Conservation (phyloP, 345 rosid genomes). For the Citrus unshiu region DNA sequence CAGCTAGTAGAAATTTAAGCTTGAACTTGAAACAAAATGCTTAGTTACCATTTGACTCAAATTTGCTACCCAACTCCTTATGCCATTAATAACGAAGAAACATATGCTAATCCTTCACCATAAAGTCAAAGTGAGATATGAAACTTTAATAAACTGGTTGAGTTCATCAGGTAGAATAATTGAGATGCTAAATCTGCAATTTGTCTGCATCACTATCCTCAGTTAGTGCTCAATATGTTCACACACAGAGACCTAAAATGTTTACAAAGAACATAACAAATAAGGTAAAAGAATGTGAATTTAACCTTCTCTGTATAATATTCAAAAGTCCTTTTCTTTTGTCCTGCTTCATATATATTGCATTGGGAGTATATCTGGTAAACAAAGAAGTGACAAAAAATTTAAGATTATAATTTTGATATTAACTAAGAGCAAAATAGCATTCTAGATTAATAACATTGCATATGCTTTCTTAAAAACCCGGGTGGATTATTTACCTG, state of each 20-base stretch:
- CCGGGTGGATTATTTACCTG: constrained; percentile 41
- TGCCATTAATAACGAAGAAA: too few relatives aligned
- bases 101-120: background rate
- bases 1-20: background rate
- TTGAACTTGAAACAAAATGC: background rate
- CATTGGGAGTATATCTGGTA: constrained; percentile 80
- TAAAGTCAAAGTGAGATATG: background rate
- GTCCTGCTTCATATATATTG: constrained; percentile 93
- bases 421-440: background rate
- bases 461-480: background rate
- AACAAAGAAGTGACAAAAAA: constrained; percentile 11
- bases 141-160: background rate
- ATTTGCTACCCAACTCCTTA: background rate
- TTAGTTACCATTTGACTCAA: background rate
- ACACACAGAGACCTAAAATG: background rate
- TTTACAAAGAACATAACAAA: background rate
- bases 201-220: background rate
- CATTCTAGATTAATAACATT: background rate
- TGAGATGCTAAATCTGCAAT: background rate
- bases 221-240: background rate
- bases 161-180: background rate
- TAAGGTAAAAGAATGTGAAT: background rate
- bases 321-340: constrained; percentile 83
- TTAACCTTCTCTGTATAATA: constrained; percentile 73
- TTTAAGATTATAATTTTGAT: background rate